Evolutionary conservation across 2,329 filamentous ascomycete species (phyloP), one percentile per base, ranked within the genome.

Genomic region (Volutella citrinella): DNA sequence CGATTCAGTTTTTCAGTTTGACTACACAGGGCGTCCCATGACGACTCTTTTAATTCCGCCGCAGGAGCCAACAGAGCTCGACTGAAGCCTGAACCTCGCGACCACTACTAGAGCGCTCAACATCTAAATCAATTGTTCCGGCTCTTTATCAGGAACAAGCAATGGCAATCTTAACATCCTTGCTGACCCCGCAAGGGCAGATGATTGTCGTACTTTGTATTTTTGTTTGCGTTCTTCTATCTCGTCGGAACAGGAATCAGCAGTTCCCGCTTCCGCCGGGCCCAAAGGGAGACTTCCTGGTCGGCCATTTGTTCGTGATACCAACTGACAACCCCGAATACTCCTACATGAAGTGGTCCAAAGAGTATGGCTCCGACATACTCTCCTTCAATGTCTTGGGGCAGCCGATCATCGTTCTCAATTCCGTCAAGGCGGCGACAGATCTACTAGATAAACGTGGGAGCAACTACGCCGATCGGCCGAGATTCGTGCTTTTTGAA

Each of bases 361-460:
- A 49, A 10, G 38, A 59, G 84, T 60, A 84, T 84, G 57, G 78
- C 2, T 59, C 56, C 15, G 55, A 59, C 20, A 40, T 59, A 3
- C 26, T 59, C 4, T 66, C 44, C 38, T 59, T 45, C 57, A 60
- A 42, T 37, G 56, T 55, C 13, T 42, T 63, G 7, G 58, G 57
- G 13, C 55, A 61, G 19, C 36, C 51, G 6, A 51, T 69, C 34
- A 54, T 72, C 19, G 61, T 70, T 3, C 53, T 72, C 19, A 69
- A 71, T 51, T 68, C 62, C 27, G 55, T 61, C 6, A 51, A 61
- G 27, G 58, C 63, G 4, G 67, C 68, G 15, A 44, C 52, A 6
- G 66, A 70, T n/a, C 51, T 73, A 5, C 54, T 72, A 6, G 66
- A 69, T 35, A 67, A 63, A 34, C 51, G 63, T 13, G 68, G 68